Evolutionary conservation across 2,329 filamentous ascomycete species (phyloP), one percentile per base, ranked within the genome.

Genomic region (Niveomyces coronatus): DNA sequence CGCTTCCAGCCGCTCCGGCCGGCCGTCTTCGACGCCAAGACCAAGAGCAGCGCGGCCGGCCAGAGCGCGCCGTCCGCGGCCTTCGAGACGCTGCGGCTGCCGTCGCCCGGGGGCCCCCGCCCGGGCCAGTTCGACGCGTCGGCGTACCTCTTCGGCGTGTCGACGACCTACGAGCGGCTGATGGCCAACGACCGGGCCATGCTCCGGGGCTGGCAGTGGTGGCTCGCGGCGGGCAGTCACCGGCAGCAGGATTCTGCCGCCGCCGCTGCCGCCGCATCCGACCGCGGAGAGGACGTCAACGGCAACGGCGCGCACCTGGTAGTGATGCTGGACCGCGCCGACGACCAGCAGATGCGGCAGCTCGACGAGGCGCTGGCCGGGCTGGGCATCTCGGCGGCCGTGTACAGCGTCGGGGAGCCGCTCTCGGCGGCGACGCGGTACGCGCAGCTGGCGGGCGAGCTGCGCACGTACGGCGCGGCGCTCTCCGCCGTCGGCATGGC

Each of bases 141-240:
- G 0, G 47, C 55, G 3, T 60, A 63, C 34, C 43, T 68, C 3
- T 65, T 70, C 37, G 64, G 61, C 29, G 48, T 69, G 18, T 62
- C 63, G 3, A 65, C 65, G 1, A 65, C 61, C 10, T 66, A 61
- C 39, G 51, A 55, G 13, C 57, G 64, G 4, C 50, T 70, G 20
- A 50, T 52, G 3, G 55, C 58, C 30, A 49, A 55, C 9, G 56
- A 67, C 36, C 57, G 56, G 39, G 56, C 61, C 9, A 48, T 67
- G 29, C 46, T 67, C 5, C 53, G 52, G 29, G 58, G 62, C 41
- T 69, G 65, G 66, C 52, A 60, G 26, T 55, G 64, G 3, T 69
- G 64, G 64, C 55, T 69, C 39, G 67, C 67, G 1, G 53, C 64
- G 31, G 61, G 61, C 4, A 52, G 53, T 8, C 53, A 57, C 3